A percentile compares a stretch with the other conserved stretches of the same genome.
Conservation (phyloP, 1,139 yeast species). For the Komagataea norvegica region DNA sequence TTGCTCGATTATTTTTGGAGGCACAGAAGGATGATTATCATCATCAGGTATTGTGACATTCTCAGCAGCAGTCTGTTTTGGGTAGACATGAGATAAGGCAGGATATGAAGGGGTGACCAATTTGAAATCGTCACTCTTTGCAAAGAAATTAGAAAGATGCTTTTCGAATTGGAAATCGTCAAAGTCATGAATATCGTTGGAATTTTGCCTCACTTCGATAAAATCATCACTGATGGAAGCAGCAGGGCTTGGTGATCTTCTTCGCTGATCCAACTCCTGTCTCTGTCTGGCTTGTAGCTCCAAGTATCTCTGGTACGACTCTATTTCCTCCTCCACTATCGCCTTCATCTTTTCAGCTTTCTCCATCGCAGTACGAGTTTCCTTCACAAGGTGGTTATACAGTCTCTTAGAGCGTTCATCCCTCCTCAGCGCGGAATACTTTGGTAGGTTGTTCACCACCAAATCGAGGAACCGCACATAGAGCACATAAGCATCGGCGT, state of each 20-base stretch:
- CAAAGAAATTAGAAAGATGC: slow-evolving; percentile 8
- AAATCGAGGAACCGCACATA: slow-evolving; percentile 47
- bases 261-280: slow-evolving; percentile 4
- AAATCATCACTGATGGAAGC: neutral
- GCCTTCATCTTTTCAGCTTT: slow-evolving; percentile 36
- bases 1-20: slow-evolving; percentile 5
- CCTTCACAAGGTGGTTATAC: slow-evolving; percentile 22
- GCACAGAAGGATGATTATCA: slow-evolving; percentile 6
- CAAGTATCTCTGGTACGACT: slow-evolving; percentile 19
- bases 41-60: too few relatives aligned
- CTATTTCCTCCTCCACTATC: slow-evolving; percentile 31
- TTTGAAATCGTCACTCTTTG: slow-evolving; percentile 8
- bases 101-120: slow-evolving; percentile 17
- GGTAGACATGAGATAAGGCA: slow-evolving; percentile 8
- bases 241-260: slow-evolving; percentile 1
- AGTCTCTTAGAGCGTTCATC: slow-evolving; percentile 23
- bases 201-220: slow-evolving; percentile 8
- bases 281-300: slow-evolving; percentile 9
- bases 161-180: slow-evolving; percentile 10
- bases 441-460: slow-evolving; percentile 39
- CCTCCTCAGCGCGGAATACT: slow-evolving; percentile 37
- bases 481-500: slow-evolving; percentile 44
- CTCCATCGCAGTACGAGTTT: slow-evolving; percentile 29
- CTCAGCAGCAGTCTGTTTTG: slow-evolving; percentile 6
- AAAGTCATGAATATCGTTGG: slow-evolving; percentile 8